Base-by-base conservation (phyloP, 192 early-diverging fungal species). In the Kappamyces sp. region DNA sequence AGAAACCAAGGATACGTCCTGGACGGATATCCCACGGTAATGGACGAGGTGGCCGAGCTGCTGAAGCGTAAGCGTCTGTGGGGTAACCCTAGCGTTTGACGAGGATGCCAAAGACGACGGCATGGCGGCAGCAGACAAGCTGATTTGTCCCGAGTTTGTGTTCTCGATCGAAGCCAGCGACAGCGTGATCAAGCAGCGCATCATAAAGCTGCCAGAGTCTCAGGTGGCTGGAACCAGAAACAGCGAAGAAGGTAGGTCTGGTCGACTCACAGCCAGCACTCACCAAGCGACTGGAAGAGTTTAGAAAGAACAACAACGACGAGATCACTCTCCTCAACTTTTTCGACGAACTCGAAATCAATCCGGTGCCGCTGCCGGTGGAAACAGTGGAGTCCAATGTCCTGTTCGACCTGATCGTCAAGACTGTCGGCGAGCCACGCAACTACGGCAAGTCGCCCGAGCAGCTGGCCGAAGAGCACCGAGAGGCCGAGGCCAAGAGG, bases 341-440 rank as follows among this genome's bases (percentile, higher is more conserved):
- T 57, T 81, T 84, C 48, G 81, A 84, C 72, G 79, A 84, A 60
- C 57, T 73, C 47, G 81, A 81, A 47, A 71, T 82, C 43, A 74
- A 79, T 46, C 71, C 79, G 1, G 38, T 77, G 32, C 43, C 67
- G 2, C 43, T 83, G 4, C 45, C 67, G 15, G 55, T 65, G 15
- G 69, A 74, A 48, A 57, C 65, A 34, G 66, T 66, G 7, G 69
- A 64, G 29, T 7, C 45, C 22, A 66, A 62, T 8, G 46, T 32
- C n/a, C 57, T 83, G 8, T 57, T 78, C 53, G 72, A 66, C 6
- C 55, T 58, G 14, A 50, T 84, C 4, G 61, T 68, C 6, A 70
- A 73, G 53, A 53, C 64, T 14, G 47, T 83, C 30, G 79, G 81
- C 2, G 65, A 61, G 49, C 79, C 81, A n/a, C 71, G 72, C 47